These are phyloP conservation scores for Daldinia loculata DNA, from an alignment of 495 filamentous ascomycete species.

Conservation along the genomic window DNA sequence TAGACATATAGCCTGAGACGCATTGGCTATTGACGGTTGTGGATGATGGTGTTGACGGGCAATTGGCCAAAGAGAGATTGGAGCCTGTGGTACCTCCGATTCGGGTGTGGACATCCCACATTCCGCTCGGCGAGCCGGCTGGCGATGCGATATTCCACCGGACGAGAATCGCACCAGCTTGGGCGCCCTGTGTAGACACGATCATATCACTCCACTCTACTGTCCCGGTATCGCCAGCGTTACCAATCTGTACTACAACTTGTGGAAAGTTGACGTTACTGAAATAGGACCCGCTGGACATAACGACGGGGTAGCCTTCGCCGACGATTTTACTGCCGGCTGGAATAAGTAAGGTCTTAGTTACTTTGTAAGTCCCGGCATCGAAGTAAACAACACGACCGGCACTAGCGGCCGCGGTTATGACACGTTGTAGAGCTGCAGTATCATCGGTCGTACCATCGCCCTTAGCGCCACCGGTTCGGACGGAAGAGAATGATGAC, in stretches of 20 bases:
- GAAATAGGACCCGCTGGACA: constrained; percentile 71
- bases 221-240: constrained; percentile 71
- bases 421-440: constrained; percentile 68
- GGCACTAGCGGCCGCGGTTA: constrained; percentile 62
- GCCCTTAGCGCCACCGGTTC: constrained; percentile 75
- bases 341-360: constrained; percentile 79
- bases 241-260: constrained; percentile 77
- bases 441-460: constrained; percentile 74
- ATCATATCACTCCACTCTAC: constrained; percentile 85
- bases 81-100: constrained; percentile 83
- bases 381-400: constrained; percentile 84
- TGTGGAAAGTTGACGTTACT: constrained; percentile 69
- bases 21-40: constrained; percentile 62
- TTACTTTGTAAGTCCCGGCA: constrained; percentile 82
- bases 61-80: constrained; percentile 74
- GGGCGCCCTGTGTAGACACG: constrained; percentile 74
- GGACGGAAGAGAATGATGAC: constrained; percentile 72
- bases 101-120: constrained; percentile 92
- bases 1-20: constrained; percentile 70
- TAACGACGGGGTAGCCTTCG: constrained; percentile 88
- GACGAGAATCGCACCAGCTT: constrained; percentile 83
- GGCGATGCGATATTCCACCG: constrained; percentile 82
- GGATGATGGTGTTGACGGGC: constrained; percentile 68
- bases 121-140: constrained; percentile 69
- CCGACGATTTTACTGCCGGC: constrained; percentile 76